Evolutionary conservation across 257 asterid species (phyloP), one percentile per base, ranked within the genome.

Genomic region (Penstemon davidsonii): DNA sequence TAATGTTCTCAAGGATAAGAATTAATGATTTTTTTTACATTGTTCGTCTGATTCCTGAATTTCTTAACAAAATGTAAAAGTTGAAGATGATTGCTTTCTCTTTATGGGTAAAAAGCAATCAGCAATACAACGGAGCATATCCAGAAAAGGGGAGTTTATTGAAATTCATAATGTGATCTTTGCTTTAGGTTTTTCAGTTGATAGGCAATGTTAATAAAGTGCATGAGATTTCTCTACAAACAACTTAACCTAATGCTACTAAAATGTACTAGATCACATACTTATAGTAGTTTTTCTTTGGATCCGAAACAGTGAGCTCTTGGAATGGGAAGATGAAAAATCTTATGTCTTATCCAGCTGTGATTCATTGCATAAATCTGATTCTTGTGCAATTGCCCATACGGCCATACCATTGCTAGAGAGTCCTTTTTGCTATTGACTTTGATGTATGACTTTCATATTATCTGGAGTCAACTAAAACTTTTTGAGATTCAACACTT

Each of bases 81-180:
- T 45, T 67, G 45, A 15, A 50, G 55, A 52, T 57, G 70, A 19
- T 38, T 59, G 69, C 42, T 63, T 33, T 73, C 37, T 13, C 41
- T 63, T 67, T 55, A 33, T 51, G 49, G 66, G 54, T 25, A 33
- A 47, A 38, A 36, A 67, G 38, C 61, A 80, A 55, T 73, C 71
- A 54, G 69, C 52, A 65, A 19, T 37, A 49, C 12, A 65, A 66
- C 47, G 33, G 69, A 57, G 63, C 19, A 62, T 66, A 3, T 33
- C 68, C 43, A 66, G 67, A 53, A 40, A 73, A 45, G 53, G 73
- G 19, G 42, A 55, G 33, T 44, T 42, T n/a, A 7, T 67, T 71
- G 37, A n/a, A 42, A 15, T 50, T 42, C 56, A 18, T 65, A 25
- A 63, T 59, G 12, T 13, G 63, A 43, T 25, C 8, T 42, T 38